Evolutionary conservation across 1,284 basidiomycete species (phyloP).

Genomic region (Puccinia sorghi): DNA sequence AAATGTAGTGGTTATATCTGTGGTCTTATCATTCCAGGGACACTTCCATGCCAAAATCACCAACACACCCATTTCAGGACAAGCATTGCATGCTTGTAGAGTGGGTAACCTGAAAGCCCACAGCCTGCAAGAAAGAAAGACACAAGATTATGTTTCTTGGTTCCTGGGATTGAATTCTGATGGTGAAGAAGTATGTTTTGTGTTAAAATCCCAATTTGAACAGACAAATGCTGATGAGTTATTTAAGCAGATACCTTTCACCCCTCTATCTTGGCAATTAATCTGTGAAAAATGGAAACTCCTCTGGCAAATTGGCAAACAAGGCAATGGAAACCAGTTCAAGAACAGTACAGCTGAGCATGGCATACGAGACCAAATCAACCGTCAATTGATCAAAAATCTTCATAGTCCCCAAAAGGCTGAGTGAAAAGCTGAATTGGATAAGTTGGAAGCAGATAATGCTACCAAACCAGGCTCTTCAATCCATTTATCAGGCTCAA

Average conservation of each 20-base stretch:
- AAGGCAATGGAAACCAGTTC: not conserved
- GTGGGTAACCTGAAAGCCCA: not conserved
- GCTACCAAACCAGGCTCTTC: not conserved
- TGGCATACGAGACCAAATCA: not conserved
- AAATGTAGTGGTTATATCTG: not conserved
- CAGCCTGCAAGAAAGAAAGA: not conserved
- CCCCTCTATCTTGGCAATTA: not conserved
- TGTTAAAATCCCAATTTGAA: too few species aligned
- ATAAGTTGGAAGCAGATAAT: not conserved
- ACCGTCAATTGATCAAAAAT: not conserved
- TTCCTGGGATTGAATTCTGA: not conserved
- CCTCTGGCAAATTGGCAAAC: not conserved
- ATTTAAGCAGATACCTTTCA: too few species aligned
- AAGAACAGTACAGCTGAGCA: not conserved
- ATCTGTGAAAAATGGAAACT: not conserved
- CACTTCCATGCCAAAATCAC: slow-evolving; percentile 17
- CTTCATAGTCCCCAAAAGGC: not conserved
- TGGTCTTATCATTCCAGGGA: slow-evolving; percentile 4
- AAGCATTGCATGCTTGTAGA: not conserved
- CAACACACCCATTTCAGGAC: not conserved
- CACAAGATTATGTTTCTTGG: not conserved
- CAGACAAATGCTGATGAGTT: too few species aligned
- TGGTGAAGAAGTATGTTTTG: not conserved
- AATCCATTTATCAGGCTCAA: slow-evolving; percentile 8
- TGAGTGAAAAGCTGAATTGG: not conserved